phyloP scores from a whole-genome alignment of 495 filamentous ascomycete species.

The Cryomyces minteri region DNA sequence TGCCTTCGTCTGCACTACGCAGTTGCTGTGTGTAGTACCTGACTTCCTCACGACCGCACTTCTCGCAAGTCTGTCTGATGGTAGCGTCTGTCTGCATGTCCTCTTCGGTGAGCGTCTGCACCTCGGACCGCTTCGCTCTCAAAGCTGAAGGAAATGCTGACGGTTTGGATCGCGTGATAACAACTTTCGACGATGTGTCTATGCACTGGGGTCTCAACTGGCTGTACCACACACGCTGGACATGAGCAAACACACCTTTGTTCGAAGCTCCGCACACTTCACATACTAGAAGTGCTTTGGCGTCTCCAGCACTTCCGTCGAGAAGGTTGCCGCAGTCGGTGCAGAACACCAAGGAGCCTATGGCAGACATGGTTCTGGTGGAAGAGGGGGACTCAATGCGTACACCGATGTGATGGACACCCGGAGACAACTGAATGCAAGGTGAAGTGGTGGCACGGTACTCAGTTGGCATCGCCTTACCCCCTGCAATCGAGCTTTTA shows the following conservation, averaged over 20 bases:
- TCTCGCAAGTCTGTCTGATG: conserved; percentile 51
- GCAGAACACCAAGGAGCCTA: conserved; percentile 87
- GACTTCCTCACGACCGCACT: conserved; percentile 70
- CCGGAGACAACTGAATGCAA: too few relatives aligned
- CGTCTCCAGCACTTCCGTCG: conserved; percentile 54
- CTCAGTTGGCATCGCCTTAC: too few relatives aligned
- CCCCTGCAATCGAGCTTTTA: background rate
- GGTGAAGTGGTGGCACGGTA: too few relatives aligned
- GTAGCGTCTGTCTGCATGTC: conserved; percentile 63
- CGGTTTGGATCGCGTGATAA: conserved; percentile 68
- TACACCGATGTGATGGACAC: background rate
- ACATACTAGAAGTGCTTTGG: conserved; percentile 59
- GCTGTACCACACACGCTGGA: background rate
- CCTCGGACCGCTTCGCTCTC: conserved; percentile 64
- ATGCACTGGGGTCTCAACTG: conserved; percentile 1
- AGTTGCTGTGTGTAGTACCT: conserved; percentile 73
- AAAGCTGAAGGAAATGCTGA: conserved; percentile 76
- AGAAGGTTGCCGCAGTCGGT: conserved; percentile 84
- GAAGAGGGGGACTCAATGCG: background rate
- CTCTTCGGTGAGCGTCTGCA: conserved; percentile 63
- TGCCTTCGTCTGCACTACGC: conserved; percentile 87
- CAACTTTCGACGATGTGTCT: conserved; percentile 69
- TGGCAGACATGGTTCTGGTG: conserved; percentile 47
- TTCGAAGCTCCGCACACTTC: conserved; percentile 71
- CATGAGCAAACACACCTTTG: conserved; percentile 35